Percentiles rank a stretch among this genome's conserved stretches.
phyloP scores from a whole-genome alignment of 1,284 basidiomycete species.

The Ustilago cynodontis region DNA sequence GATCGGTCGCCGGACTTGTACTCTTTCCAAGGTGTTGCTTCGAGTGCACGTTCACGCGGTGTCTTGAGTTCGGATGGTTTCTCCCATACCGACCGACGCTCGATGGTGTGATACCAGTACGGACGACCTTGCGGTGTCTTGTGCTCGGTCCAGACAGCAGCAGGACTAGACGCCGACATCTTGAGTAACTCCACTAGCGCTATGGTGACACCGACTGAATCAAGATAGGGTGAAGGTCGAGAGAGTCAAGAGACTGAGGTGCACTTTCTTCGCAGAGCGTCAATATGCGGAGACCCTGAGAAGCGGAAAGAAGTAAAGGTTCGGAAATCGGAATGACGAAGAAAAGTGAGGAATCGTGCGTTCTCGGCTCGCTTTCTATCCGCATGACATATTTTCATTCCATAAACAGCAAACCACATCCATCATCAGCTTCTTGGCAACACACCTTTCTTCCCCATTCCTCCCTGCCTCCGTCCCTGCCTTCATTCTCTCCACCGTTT shows the following conservation, averaged over 20 bases:
- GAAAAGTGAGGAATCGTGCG: not conserved
- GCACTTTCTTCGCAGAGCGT: not conserved
- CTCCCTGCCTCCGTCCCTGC: no score
- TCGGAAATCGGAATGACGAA: conserved; percentile 5
- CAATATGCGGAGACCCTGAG: not conserved
- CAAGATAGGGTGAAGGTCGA: not conserved
- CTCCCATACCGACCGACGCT: conserved; percentile 67
- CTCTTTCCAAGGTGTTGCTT: conserved; percentile 66
- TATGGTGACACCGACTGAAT: not conserved
- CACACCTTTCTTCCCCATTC: not conserved
- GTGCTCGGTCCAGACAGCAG: conserved; percentile 59
- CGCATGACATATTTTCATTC: not conserved
- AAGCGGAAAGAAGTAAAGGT: not conserved
- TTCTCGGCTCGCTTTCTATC: not conserved
- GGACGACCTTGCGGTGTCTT: conserved; percentile 60
- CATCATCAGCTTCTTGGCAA: not conserved
- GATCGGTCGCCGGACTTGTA: conserved; percentile 66
- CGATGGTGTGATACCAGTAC: conserved; percentile 67
- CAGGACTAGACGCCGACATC: conserved; percentile 24
- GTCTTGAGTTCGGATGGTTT: conserved; percentile 68
- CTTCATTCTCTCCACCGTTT: not conserved
- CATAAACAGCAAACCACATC: not conserved
- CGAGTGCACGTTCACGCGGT: conserved; percentile 63
- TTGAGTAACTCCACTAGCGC: not conserved
- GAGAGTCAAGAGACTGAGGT: not conserved